A percentile compares a stretch with the other conserved stretches of the same genome.
phyloP scores from a whole-genome alignment of 2,329 filamentous ascomycete genomes.

The Ceratocystis variospora region DNA sequence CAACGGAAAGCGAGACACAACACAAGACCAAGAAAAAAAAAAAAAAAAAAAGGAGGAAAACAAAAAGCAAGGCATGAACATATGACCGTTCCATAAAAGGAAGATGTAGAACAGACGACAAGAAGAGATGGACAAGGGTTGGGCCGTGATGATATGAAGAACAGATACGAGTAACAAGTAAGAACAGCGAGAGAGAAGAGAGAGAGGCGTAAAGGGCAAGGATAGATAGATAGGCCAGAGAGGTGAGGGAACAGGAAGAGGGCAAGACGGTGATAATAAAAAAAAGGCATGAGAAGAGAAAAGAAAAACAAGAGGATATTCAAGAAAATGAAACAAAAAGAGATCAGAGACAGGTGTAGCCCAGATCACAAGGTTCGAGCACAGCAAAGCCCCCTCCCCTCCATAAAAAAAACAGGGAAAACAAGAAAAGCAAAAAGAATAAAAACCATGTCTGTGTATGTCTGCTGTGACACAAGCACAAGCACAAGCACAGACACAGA shows the following conservation, averaged over 20 bases:
- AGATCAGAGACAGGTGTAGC: no score
- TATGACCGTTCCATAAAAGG: not conserved
- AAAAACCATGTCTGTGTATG: not conserved
- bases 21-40: constrained; percentile 4
- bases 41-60: not conserved
- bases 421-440: not conserved
- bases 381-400: not conserved
- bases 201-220: no score
- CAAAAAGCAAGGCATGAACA: not conserved
- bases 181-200: no score
- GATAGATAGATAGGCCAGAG: no score
- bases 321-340: no score
- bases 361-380: no score
- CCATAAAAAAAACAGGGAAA: not conserved
- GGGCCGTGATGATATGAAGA: not conserved
- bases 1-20: constrained; percentile 8
- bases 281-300: not conserved
- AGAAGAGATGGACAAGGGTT: not conserved
- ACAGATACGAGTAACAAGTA: no score
- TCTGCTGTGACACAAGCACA: not conserved
- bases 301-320: not conserved
- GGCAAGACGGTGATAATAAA: not conserved
- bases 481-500: not conserved
- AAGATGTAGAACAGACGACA: not conserved
- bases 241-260: no score